Conservation (phyloP, 352 stramenopile genomes). For the Phytophthora sp. region DNA sequence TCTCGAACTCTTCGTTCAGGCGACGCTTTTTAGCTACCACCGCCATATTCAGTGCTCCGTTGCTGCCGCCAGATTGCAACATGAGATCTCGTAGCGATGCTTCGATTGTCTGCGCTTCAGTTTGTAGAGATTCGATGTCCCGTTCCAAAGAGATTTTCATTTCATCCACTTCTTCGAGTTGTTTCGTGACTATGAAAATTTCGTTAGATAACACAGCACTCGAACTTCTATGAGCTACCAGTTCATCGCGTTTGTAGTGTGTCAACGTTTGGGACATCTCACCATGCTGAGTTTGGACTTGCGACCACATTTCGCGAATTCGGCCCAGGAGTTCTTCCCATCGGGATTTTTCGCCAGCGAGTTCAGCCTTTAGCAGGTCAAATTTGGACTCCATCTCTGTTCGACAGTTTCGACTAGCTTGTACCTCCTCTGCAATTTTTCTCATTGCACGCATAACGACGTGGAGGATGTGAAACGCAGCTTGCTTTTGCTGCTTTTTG, state of each 20-base stretch:
- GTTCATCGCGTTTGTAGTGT: conserved; percentile 83
- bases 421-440: conserved; percentile 31
- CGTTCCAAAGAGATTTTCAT: conserved; percentile 59
- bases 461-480: conserved; percentile 57
- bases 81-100: conserved; percentile 66
- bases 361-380: conserved; percentile 15
- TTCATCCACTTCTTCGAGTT: conserved; percentile 80
- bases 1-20: conserved; percentile 85
- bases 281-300: conserved; percentile 45
- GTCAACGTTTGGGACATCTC: conserved; percentile 79
- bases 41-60: conserved; percentile 59
- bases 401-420: conserved; percentile 21
- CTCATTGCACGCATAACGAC: conserved; percentile 49
- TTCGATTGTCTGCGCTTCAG: conserved; percentile 63
- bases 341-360: conserved; percentile 34
- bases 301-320: conserved; percentile 39
- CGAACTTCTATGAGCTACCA: conserved; percentile 74
- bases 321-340: conserved; percentile 34
- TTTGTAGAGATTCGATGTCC: conserved; percentile 65
- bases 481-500: conserved; percentile 62
- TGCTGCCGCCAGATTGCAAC: conserved; percentile 38
- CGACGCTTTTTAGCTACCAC: conserved; percentile 77
- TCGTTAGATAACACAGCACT: conserved; percentile 80
- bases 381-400: conserved; percentile 19
- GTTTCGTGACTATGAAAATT: conserved; percentile 68